Conservation (phyloP, 305 asterid species). For the Rubia occidens region DNA sequence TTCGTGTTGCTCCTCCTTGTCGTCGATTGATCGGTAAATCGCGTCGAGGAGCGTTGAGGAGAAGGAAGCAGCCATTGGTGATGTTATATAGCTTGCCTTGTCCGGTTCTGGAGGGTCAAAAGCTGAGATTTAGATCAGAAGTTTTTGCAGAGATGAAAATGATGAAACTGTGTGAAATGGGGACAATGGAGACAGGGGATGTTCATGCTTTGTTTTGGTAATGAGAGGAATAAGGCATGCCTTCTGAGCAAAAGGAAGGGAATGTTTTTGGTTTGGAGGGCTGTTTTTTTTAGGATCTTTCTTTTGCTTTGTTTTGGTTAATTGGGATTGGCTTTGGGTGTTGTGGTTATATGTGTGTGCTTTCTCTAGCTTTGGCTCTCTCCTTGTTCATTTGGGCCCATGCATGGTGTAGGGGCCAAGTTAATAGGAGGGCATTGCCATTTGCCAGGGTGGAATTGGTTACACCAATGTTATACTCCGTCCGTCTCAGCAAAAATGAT, state of each 20-base stretch:
- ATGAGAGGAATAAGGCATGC: constrained; percentile 19
- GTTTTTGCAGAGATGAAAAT: neutral
- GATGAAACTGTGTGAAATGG: constrained; percentile 5
- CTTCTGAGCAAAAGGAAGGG: constrained; percentile 11
- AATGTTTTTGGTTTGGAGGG: neutral
- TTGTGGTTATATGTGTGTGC: constrained; percentile 13
- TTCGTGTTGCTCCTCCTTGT: constrained; percentile 28
- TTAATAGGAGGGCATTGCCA: constrained; percentile 5
- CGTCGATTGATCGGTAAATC: constrained; percentile 71
- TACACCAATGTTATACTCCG: neutral
- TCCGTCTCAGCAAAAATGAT: too few species aligned
- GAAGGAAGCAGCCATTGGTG: constrained; percentile 29
- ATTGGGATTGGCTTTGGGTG: neutral
- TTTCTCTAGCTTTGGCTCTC: neutral
- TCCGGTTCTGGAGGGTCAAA: constrained; percentile 17
- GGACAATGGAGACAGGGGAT: constrained; percentile 29
- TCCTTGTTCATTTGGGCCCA: neutral
- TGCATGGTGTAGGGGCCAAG: constrained; percentile 12
- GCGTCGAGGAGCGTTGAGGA: constrained; percentile 80
- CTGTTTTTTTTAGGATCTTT: neutral
- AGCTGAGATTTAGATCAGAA: neutral
- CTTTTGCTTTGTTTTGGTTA: constrained; percentile 13
- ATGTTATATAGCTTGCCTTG: neutral
- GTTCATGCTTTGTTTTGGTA: constrained; percentile 22
- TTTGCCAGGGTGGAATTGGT: constrained; percentile 19